Conservation (phyloP, 495 filamentous ascomycete genomes). For the Neurospora intermedia region DNA sequence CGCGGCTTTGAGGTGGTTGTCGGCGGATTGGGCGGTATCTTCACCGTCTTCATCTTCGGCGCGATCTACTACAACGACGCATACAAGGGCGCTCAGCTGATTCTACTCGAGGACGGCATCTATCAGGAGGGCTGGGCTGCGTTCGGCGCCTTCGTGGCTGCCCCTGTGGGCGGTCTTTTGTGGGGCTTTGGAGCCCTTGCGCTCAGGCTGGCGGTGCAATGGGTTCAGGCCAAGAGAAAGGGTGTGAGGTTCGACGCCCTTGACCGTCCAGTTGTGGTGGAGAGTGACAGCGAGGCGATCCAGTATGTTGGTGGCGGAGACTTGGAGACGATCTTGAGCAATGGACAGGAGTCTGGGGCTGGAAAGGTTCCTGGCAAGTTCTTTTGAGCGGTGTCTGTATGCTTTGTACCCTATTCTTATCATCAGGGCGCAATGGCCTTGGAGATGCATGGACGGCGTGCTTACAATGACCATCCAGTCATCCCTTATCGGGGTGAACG, state of each 20-base stretch:
- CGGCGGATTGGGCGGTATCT: conserved; percentile 58
- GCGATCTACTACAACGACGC: conserved; percentile 57
- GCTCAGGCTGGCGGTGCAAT: conserved; percentile 43
- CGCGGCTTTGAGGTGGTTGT: conserved; percentile 63
- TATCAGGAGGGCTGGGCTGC: conserved; percentile 63
- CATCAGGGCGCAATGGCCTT: not conserved
- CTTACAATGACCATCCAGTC: not conserved
- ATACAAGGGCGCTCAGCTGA: conserved; percentile 49
- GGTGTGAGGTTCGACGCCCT: conserved; percentile 51
- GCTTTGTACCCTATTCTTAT: not conserved
- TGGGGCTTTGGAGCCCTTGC: conserved; percentile 53
- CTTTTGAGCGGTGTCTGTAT: conserved; percentile 22
- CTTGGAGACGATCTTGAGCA: conserved; percentile 11
- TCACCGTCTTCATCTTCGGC: conserved; percentile 68
- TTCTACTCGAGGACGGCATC: conserved; percentile 58
- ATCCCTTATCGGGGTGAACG: not conserved
- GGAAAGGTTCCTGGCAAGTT: conserved; percentile 42
- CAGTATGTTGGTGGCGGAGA: conserved; percentile 4
- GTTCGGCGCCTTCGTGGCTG: conserved; percentile 72
- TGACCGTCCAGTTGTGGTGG: conserved; percentile 37
- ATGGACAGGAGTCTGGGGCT: conserved; percentile 16
- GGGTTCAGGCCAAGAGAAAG: conserved; percentile 35
- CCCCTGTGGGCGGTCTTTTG: conserved; percentile 58
- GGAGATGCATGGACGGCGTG: not conserved
- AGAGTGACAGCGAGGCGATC: conserved; percentile 13